Percentiles rank a stretch among this genome's conserved stretches.
phyloP scores from a whole-genome alignment of 2,329 filamentous ascomycete species.

The Beauveria brongniartii region DNA sequence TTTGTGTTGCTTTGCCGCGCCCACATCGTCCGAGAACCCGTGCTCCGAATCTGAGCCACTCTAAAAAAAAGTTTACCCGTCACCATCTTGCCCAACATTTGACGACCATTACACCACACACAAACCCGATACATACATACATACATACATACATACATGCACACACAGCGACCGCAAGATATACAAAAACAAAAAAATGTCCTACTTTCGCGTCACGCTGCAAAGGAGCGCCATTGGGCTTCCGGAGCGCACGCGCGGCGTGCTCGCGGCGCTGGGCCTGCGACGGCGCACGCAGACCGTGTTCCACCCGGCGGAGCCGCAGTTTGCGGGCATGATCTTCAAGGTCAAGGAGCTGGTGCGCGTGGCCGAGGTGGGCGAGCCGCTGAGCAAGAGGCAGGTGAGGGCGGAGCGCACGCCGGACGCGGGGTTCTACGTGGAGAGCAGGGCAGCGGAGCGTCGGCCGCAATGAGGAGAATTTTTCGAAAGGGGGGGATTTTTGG shows the following conservation, averaged over 20 bases:
- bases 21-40: too few species aligned
- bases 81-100: background rate
- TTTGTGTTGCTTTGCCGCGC: background rate
- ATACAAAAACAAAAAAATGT: slow-evolving; percentile 39
- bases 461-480: background rate
- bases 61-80: too few species aligned
- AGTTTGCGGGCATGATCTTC: slow-evolving; percentile 85
- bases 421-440: slow-evolving; percentile 74
- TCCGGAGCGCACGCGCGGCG: slow-evolving; percentile 68
- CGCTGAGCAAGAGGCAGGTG: slow-evolving; percentile 59
- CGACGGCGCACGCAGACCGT: slow-evolving; percentile 79
- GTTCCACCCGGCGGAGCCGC: slow-evolving; percentile 75
- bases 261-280: slow-evolving; percentile 77
- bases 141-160: background rate
- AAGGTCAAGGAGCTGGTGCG: slow-evolving; percentile 87
- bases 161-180: background rate
- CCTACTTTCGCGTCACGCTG: slow-evolving; percentile 85
- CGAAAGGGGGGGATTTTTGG: background rate
- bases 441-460: slow-evolving; percentile 20
- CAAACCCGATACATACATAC: background rate
- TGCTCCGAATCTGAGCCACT: too few species aligned
- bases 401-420: slow-evolving; percentile 66
- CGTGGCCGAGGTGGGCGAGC: slow-evolving; percentile 66
- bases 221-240: slow-evolving; percentile 85
- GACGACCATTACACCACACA: background rate